phyloP scores from a whole-genome alignment of 2,329 filamentous ascomycete genomes.

The Paraphoma sp. region DNA sequence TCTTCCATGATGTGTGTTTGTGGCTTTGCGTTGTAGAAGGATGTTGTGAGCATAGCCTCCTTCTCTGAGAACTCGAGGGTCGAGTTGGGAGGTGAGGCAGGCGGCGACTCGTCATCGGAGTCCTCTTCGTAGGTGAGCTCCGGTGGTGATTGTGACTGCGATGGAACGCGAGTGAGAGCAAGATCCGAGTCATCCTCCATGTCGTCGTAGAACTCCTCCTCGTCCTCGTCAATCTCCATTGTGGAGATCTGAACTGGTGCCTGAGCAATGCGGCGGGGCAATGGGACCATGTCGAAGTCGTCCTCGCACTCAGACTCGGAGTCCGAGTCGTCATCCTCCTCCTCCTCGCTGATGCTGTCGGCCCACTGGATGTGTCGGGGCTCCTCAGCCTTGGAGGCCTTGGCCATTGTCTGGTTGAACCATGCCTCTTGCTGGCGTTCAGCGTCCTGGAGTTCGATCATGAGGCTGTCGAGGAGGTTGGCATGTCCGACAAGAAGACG shows the following conservation, averaged over 20 bases:
- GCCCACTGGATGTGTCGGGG: constrained; percentile 84
- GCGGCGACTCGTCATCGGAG: constrained; percentile 58
- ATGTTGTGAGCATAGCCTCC: constrained; percentile 55
- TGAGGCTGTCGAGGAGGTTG: constrained; percentile 95
- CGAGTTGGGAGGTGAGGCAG: constrained; percentile 53
- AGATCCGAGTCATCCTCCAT: constrained; percentile 55
- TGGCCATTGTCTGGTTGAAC: constrained; percentile 95
- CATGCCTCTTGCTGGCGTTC: constrained; percentile 95
- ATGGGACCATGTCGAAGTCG: constrained; percentile 54
- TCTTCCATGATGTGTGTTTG: constrained; percentile 46
- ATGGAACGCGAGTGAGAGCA: constrained; percentile 53
- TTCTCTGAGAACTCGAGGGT: constrained; percentile 56
- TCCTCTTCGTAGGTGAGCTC: constrained; percentile 58
- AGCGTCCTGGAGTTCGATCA: constrained; percentile 89
- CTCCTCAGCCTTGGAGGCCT: constrained; percentile 68
- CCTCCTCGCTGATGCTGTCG: constrained; percentile 76
- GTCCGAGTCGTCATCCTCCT: constrained; percentile 67
- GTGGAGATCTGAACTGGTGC: constrained; percentile 53
- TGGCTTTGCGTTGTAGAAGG: constrained; percentile 51
- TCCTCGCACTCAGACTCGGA: constrained; percentile 62
- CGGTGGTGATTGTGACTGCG: constrained; percentile 55
- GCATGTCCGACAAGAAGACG: constrained; percentile 95
- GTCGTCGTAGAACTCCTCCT: constrained; percentile 56
- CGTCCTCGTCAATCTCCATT: constrained; percentile 50
- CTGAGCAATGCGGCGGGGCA: constrained; percentile 49